Base-by-base conservation (phyloP, 169 alveolate species). In the Plasmodium inui region DNA sequence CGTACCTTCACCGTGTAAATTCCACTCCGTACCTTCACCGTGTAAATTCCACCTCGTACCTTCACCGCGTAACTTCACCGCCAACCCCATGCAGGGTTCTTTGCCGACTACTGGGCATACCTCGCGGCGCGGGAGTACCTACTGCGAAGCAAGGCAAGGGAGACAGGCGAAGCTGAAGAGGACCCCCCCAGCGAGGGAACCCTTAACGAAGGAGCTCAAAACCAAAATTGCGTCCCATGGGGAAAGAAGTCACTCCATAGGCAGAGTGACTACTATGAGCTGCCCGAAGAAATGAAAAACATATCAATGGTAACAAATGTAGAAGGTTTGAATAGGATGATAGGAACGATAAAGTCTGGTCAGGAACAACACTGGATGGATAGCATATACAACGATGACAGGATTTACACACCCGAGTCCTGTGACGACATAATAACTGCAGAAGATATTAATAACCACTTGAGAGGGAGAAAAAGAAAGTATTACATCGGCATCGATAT, bases 401-500 rank as follows among this genome's bases (percentile, higher is more conserved):
- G 55, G 12, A 44, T 70, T 4, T 81, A 44, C 37, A 55, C 73
- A 3, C n/a, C 67, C 32, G 57, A 53, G 37, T 32, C 19, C 5
- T 30, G 76, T 61, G 22, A 78, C 4, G 32, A 89, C 82, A 22
- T 89, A 41, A 19, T 53, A 46, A 76, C 57, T 30, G 41, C 19
- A 22, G 86, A 90, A 8, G 57, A 90, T 90, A 90, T 90, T 46
- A 50, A 90, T 90, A 41, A 34, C n/a, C 70, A 30, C 70, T 88
- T 93, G 22, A 84, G 84, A 7, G 71, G 30, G 41, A 50, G 46
- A 79, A 53, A 79, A 44, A 89, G 86, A 80, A 53, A 10, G 17
- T 89, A 39, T 79, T 72, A 83, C 41, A 55, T 93, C 14, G 94
- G 81, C 50, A 80, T 93, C 22, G 96, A 93, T 82, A 57, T 89